Conservation (phyloP, 768 basidiomycete species). For the Trametes gibbosa region DNA sequence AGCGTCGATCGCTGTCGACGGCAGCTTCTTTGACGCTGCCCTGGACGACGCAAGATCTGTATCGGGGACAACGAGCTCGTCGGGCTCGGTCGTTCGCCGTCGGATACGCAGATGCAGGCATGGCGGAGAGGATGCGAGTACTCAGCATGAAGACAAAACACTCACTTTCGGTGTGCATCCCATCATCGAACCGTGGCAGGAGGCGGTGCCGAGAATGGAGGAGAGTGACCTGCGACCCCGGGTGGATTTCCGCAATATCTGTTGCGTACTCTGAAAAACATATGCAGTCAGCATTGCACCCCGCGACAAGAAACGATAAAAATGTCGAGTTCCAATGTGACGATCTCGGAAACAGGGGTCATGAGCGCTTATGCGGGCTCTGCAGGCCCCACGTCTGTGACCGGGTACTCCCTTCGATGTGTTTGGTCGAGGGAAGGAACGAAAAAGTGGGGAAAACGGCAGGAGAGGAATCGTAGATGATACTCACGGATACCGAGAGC, state of each 20-base stretch:
- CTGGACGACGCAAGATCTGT: not conserved
- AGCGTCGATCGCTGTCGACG: not conserved
- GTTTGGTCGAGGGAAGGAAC: not conserved
- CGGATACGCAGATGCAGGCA: not conserved
- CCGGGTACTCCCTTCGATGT: not conserved
- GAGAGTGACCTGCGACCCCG: conserved; percentile 52
- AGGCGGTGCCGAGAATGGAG: conserved; percentile 57
- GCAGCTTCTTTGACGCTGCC: not conserved
- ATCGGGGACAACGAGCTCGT: not conserved
- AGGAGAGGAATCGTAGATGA: not conserved
- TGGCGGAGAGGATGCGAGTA: not conserved
- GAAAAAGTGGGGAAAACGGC: not conserved
- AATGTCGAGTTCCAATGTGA: not conserved
- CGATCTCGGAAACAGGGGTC: not conserved
- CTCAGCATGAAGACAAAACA: not conserved
- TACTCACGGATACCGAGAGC: conserved; percentile 68
- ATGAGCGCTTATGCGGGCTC: conserved; percentile 4
- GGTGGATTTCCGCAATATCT: conserved; percentile 56
- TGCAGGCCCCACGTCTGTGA: not conserved
- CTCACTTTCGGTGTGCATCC: conserved; percentile 52
- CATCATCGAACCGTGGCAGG: conserved; percentile 50
- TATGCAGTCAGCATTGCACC: not conserved
- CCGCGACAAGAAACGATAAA: not conserved
- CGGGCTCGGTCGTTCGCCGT: too few species aligned
- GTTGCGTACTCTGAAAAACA: conserved; percentile 53